Evolutionary conservation across 176 grass and related monocot genomes (phyloP), one percentile per base, ranked within the genome.

Genomic region (Cymbopogon citratus): DNA sequence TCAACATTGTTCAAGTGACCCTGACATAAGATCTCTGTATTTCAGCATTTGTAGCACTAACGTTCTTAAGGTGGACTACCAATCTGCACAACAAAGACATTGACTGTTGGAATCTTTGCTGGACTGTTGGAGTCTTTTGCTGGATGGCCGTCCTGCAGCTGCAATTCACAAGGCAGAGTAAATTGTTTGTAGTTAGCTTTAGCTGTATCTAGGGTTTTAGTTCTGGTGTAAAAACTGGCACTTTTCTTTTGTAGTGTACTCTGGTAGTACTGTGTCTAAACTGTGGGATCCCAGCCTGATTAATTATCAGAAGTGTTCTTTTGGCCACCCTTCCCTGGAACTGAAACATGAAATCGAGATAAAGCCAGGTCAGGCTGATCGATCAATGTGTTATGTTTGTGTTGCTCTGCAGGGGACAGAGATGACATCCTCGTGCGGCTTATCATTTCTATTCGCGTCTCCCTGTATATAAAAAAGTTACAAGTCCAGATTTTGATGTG

Each of bases 11-110:
- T 75, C 23, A 15, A 73, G 57, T 67, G n/a, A 67, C 46, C 7
- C 10, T 33, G 26, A 38, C 27, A 31, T 56, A n/a, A 67, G 45
- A 24, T 57, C 18, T 51, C 26, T 73, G 77, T 5, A 31, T 73
- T 79, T 86, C 60, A 52, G 68, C 19, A 66, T 66, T 31, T 59
- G 24, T 75, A 61, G 85, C 25, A 68, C 57, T 86, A 67, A 80
- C 27, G 14, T 57, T 75, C 41, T 86, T 56, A n/a, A 3, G 28
- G 44, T 77, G 72, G 31, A 29, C 43, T 73, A 38, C 39, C 28
- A 69, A 67, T 75, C 63, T 51, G n/a, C 27, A 4, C n/a, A 29
- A 57, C 4, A 46, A 88, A 73, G 72, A 66, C 28, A 44, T 65
- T 44, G 57, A 38, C 59, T 26, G 24, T 46, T 66, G 52, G 9